Evolutionary conservation across 305 asterid genomes (phyloP).

Genomic region (Solanum hybrid): DNA sequence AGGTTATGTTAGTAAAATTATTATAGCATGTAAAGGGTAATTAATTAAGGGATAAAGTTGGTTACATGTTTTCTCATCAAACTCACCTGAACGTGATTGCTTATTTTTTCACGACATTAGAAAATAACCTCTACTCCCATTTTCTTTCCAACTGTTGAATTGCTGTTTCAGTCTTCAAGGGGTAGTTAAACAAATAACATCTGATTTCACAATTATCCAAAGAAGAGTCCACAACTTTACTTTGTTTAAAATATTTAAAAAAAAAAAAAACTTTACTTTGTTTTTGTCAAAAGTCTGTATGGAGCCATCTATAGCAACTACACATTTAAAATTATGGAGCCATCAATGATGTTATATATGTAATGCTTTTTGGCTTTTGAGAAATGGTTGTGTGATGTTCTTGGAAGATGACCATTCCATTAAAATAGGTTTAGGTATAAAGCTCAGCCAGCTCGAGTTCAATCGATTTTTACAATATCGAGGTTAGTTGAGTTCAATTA

Average conservation of each 20-base stretch:
- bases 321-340: not conserved
- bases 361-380: not conserved
- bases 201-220: not conserved
- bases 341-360: not conserved
- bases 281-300: not conserved
- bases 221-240: not conserved
- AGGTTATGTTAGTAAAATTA: not conserved
- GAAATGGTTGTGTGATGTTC: not conserved
- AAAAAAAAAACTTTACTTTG: not conserved
- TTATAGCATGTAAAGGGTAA: not conserved
- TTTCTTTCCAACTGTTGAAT: not conserved
- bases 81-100: not conserved
- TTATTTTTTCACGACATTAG: not conserved
- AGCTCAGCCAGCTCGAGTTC: not conserved
- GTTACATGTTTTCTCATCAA: constrained; percentile 2
- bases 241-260: not conserved
- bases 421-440: not conserved
- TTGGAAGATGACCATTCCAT: not conserved
- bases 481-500: not conserved
- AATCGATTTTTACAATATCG: not conserved
- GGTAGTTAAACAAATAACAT: not conserved
- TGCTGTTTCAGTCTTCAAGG: not conserved
- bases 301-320: not conserved
- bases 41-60: not conserved
- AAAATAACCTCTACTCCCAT: not conserved